Evolutionary conservation across 2,329 filamentous ascomycete genomes (phyloP), one percentile per base, ranked within the genome.

Genomic region (Apiospora phragmitis): DNA sequence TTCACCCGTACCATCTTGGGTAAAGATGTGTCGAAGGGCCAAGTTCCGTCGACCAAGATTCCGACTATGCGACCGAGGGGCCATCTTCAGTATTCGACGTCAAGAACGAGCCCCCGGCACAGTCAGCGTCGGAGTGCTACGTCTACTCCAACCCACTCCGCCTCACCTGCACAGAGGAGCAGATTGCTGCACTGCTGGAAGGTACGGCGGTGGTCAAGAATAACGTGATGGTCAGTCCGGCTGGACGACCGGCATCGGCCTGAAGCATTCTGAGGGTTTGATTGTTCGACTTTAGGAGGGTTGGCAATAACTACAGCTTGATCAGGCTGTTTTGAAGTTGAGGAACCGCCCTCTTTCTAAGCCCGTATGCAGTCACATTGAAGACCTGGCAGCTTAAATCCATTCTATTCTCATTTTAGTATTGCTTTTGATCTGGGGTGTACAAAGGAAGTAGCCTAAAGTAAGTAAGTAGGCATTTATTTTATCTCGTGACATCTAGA

Each of bases 21-120:
- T 65, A 77, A 76, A 45, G 86, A 89, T 70, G 78, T 90, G 65
- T 85, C 86, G 0, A 90, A 87, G 3, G 88, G 88, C 81, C 45
- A 75, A 83, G 1, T 79, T 8, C 85, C 81, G 1, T 76, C 29
- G 29, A 24, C 3, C 38, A 35, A 1, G 35, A 2, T 8, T 42
- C 67, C 35, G 47, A 35, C 9, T 73, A 75, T 51, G 65, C 49
- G 18, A 74, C 70, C 18, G 45, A 68, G 24, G 73, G 73, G 1
- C 72, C 73, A 4, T 41, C 65, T n/a, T 70, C 71, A 8, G 69
- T 73, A 4, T 74, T 69, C 32, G 67, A 71, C 43, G 47, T 74
- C 35, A 74, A 69, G 49, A 73, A 71, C 35, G 18, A 29, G n/a
- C 26, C 62, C 14, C 70, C 68, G 51, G 11, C 62, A 32, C 67